These are phyloP conservation scores for Psilocybe cyanescens DNA, from an alignment of 768 basidiomycete species.

Conservation along the genomic window DNA sequence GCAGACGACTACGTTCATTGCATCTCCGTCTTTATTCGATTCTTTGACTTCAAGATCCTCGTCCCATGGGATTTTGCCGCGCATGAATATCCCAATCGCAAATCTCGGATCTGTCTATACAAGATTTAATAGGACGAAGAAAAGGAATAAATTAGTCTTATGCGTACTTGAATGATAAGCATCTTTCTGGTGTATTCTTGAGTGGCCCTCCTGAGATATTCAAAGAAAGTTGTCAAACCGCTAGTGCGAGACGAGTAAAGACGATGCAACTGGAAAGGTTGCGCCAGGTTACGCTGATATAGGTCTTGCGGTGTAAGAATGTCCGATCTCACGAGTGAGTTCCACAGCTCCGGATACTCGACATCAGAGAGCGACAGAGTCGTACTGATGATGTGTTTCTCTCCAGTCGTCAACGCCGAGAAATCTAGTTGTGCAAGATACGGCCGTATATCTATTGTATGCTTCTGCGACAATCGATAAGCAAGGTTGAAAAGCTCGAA, in stretches of 20 bases:
- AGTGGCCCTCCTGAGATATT: slow-evolving; percentile 58
- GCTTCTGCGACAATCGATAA: slow-evolving; percentile 45
- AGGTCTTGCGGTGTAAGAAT: slow-evolving; percentile 56
- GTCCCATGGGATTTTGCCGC: slow-evolving; percentile 60
- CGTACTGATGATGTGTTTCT: slow-evolving; percentile 56
- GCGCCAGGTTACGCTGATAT: slow-evolving; percentile 50
- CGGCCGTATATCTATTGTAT: slow-evolving; percentile 44
- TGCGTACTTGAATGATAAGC: slow-evolving; percentile 56
- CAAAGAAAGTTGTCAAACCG: slow-evolving; percentile 61
- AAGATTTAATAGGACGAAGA: background rate
- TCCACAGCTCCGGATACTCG: slow-evolving; percentile 60
- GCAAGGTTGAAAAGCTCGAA: slow-evolving; percentile 62
- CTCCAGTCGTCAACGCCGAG: slow-evolving; percentile 52
- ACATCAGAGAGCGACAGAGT: slow-evolving; percentile 42
- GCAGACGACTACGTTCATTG: slow-evolving; percentile 57
- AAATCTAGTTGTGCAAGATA: slow-evolving; percentile 59
- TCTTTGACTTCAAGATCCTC: slow-evolving; percentile 61
- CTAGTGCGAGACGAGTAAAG: slow-evolving; percentile 60
- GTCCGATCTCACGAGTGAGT: slow-evolving; percentile 64
- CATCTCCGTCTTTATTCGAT: slow-evolving; percentile 13
- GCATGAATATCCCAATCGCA: slow-evolving; percentile 64
- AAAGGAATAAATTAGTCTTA: background rate
- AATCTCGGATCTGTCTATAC: slow-evolving; percentile 64
- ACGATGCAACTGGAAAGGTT: slow-evolving; percentile 60
- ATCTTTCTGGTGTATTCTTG: slow-evolving; percentile 63